Evolutionary conservation across 2,329 filamentous ascomycete genomes (phyloP).

Genomic region (Ascochyta pisi): DNA sequence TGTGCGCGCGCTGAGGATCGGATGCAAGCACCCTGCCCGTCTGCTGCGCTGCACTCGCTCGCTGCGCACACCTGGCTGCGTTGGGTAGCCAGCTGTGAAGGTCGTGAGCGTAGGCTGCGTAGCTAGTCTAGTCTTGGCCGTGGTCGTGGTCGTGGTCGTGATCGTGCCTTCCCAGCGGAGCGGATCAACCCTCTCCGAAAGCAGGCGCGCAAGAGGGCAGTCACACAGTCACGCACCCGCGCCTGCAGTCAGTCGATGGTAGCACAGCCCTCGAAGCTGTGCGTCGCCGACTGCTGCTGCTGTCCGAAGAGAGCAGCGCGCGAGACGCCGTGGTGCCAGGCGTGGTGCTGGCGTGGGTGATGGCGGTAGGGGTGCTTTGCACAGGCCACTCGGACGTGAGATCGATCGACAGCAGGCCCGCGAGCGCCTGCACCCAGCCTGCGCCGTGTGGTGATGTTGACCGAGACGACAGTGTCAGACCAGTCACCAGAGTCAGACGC

Average conservation of each 20-base stretch:
- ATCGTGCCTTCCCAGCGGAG: conserved; percentile 22
- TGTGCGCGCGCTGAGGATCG: conserved; percentile 23
- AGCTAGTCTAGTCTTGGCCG: no score
- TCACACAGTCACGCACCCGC: conserved; percentile 9
- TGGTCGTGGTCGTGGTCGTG: neutral
- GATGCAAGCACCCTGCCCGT: conserved; percentile 32
- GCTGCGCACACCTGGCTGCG: no score
- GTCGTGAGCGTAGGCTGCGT: no score
- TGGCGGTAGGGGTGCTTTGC: conserved; percentile 25
- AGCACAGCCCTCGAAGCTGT: conserved; percentile 14
- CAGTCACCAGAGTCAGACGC: conserved; percentile 15
- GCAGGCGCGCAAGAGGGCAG: neutral
- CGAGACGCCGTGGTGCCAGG: conserved; percentile 12
- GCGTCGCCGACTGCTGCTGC: conserved; percentile 16
- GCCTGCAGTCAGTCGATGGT: conserved; percentile 20
- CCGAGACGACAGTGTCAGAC: conserved; percentile 16
- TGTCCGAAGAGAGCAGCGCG: conserved; percentile 23
- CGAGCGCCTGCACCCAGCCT: conserved; percentile 32
- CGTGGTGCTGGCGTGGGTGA: conserved; percentile 15
- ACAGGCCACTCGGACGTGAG: conserved; percentile 27
- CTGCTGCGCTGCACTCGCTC: neutral
- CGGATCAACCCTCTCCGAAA: conserved; percentile 30
- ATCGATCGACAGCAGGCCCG: conserved; percentile 40
- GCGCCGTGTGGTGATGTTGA: conserved; percentile 26
- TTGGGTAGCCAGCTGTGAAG: no score